phyloP scores from a whole-genome alignment of 2,329 filamentous ascomycete species.

The Knoxdaviesia proteae region DNA sequence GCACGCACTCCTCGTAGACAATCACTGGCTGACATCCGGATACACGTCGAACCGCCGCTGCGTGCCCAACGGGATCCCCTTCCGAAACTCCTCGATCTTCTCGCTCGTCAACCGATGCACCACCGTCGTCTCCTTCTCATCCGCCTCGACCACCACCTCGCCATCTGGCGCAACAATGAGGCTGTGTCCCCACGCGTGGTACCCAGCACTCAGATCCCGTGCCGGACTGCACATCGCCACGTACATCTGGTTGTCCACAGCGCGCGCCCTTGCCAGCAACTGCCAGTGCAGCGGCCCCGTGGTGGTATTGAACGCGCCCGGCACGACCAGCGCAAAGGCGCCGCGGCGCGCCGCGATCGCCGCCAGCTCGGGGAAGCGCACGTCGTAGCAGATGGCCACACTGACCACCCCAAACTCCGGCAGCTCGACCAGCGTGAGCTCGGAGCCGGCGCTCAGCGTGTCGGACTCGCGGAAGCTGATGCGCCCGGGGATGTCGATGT shows the following conservation, averaged over 20 bases:
- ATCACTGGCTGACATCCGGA: constrained; percentile 51
- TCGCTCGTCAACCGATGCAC: constrained; percentile 48
- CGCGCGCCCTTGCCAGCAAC: constrained; percentile 60
- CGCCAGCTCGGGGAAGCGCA: constrained; percentile 87
- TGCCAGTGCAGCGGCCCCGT: constrained; percentile 88
- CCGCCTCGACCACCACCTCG: constrained; percentile 56
- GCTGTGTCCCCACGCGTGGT: constrained; percentile 85
- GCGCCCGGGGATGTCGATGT: constrained; percentile 91
- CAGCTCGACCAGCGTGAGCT: constrained; percentile 67
- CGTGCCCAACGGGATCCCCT: constrained; percentile 60
- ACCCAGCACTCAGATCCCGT: constrained; percentile 52
- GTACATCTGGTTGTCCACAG: constrained; percentile 86
- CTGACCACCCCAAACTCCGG: constrained; percentile 76
- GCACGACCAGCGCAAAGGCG: constrained; percentile 78
- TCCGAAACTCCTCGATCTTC: constrained; percentile 54
- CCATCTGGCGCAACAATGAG: constrained; percentile 78
- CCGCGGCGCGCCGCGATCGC: constrained; percentile 70
- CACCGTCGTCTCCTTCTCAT: constrained; percentile 57
- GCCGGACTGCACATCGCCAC: constrained; percentile 86
- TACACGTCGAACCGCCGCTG: constrained; percentile 94
- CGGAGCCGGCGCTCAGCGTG: constrained; percentile 67
- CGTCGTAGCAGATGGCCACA: constrained; percentile 91
- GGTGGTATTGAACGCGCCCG: constrained; percentile 90
- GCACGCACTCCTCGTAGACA: no score
- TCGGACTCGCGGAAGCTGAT: constrained; percentile 84